phyloP scores from a whole-genome alignment of 1,139 yeast species.

The Yamadazyma friedrichii region DNA sequence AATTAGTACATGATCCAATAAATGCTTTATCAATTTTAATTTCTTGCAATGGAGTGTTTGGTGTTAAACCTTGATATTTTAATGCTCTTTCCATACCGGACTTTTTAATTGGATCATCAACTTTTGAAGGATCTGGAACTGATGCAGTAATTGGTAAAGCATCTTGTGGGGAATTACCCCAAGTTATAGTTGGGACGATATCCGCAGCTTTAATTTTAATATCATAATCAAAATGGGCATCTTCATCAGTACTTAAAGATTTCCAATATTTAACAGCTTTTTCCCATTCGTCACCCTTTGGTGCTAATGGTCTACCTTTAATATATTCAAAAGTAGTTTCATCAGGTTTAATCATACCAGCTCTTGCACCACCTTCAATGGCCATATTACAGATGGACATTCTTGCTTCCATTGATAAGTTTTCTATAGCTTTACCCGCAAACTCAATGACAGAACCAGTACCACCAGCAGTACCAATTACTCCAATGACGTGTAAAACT shows the following conservation, averaged over 20 bases:
- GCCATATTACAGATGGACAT: constrained; percentile 99
- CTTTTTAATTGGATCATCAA: constrained; percentile 71
- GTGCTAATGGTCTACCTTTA: constrained; percentile 93
- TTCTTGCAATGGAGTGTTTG: constrained; percentile 76
- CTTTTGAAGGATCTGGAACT: constrained; percentile 85
- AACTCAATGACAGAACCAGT: constrained; percentile 96
- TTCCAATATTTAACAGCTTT: constrained; percentile 92
- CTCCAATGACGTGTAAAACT: constrained; percentile 90
- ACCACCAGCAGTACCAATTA: constrained; percentile 99
- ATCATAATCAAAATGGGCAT: constrained; percentile 84
- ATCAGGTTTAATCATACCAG: constrained; percentile 98
- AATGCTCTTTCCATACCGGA: constrained; percentile 90
- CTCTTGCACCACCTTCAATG: constrained; percentile 98
- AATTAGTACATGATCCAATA: constrained; percentile 97
- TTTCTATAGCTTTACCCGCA: constrained; percentile 91
- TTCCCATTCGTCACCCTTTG: constrained; percentile 91
- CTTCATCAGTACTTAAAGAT: constrained; percentile 81
- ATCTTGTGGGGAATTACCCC: constrained; percentile 99
- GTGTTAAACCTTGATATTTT: constrained; percentile 82
- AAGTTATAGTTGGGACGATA: constrained; percentile 91
- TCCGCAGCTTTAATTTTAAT: constrained; percentile 80
- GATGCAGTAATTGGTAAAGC: constrained; percentile 89
- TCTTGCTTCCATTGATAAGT: constrained; percentile 95
- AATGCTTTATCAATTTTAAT: constrained; percentile 87
- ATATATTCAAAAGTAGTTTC: constrained; percentile 82